Evolutionary conservation across 345 rosid genomes (phyloP).

Genomic region (Rhizophora apiculata): DNA sequence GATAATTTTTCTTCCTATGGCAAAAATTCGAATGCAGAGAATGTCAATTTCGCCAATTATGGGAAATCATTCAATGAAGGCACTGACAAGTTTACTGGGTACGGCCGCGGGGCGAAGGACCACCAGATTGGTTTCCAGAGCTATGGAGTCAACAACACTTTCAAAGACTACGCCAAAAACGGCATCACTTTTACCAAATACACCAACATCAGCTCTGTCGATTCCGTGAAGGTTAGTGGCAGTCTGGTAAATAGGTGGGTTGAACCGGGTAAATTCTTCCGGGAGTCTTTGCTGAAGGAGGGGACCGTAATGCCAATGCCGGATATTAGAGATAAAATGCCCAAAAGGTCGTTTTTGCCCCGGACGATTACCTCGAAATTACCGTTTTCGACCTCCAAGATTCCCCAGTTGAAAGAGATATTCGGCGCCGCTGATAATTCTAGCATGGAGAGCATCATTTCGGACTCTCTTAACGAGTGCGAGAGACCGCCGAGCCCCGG

Average conservation of each 20-base stretch:
- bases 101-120: slow-evolving; percentile 43
- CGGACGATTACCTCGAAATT: slow-evolving; percentile 48
- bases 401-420: slow-evolving; percentile 27
- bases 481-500: slow-evolving; percentile 62
- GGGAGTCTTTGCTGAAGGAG: slow-evolving; percentile 54
- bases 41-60: slow-evolving; percentile 47
- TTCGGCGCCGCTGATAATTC: slow-evolving; percentile 59
- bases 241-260: slow-evolving; percentile 56
- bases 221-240: slow-evolving; percentile 20
- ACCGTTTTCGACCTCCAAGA: slow-evolving; percentile 46
- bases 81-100: slow-evolving; percentile 51
- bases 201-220: slow-evolving; percentile 23
- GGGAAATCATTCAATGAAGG: slow-evolving; percentile 57
- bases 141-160: slow-evolving; percentile 50
- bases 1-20: slow-evolving; percentile 65
- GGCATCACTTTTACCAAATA: slow-evolving; percentile 50
- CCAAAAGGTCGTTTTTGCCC: slow-evolving; percentile 74
- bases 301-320: slow-evolving; percentile 76
- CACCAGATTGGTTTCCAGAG: slow-evolving; percentile 41
- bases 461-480: slow-evolving; percentile 50
- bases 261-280: slow-evolving; percentile 73
- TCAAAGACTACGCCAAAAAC: slow-evolving; percentile 48
- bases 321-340: slow-evolving; percentile 77
- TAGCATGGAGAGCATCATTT: slow-evolving; percentile 44
- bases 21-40: slow-evolving; percentile 43